These are phyloP conservation scores for Scopulariopsis brevicaulis DNA, from an alignment of 2,329 filamentous ascomycete species.

Conservation along the genomic window DNA sequence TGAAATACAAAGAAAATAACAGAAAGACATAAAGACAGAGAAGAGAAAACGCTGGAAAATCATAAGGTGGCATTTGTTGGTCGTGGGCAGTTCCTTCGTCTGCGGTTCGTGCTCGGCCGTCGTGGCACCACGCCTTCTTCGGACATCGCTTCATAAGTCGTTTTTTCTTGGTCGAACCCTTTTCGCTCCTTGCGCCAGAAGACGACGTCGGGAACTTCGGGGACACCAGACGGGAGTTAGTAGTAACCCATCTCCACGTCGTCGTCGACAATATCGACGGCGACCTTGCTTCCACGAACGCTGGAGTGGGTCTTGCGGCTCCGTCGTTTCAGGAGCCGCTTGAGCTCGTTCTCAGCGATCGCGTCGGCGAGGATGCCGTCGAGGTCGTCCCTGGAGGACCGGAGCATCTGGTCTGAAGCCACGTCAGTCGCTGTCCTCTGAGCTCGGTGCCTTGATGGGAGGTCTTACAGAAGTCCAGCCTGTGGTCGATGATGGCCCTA, in stretches of 20 bases:
- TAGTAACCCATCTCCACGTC: neutral
- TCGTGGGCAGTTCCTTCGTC: neutral
- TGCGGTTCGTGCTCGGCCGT: neutral
- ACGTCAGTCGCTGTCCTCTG: neutral
- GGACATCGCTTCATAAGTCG: neutral
- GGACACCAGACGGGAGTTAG: neutral
- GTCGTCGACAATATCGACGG: neutral
- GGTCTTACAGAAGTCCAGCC: constrained; percentile 23
- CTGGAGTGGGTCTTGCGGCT: neutral
- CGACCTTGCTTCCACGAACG: neutral
- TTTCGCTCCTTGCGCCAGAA: neutral
- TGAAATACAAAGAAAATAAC: neutral
- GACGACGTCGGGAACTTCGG: neutral
- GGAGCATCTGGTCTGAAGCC: constrained; percentile 4
- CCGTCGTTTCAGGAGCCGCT: constrained; percentile 5
- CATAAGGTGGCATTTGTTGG: neutral
- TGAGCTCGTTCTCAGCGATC: constrained; percentile 9
- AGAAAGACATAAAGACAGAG: neutral
- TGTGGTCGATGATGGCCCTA: constrained; percentile 15
- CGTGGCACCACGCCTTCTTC: neutral
- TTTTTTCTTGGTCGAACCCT: neutral
- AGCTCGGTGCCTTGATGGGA: neutral
- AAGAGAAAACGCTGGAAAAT: neutral
- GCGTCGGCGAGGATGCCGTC: constrained; percentile 5
- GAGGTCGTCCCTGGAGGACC: neutral